Conservation (phyloP, 257 asterid genomes). For the Solanum clarkiae region DNA sequence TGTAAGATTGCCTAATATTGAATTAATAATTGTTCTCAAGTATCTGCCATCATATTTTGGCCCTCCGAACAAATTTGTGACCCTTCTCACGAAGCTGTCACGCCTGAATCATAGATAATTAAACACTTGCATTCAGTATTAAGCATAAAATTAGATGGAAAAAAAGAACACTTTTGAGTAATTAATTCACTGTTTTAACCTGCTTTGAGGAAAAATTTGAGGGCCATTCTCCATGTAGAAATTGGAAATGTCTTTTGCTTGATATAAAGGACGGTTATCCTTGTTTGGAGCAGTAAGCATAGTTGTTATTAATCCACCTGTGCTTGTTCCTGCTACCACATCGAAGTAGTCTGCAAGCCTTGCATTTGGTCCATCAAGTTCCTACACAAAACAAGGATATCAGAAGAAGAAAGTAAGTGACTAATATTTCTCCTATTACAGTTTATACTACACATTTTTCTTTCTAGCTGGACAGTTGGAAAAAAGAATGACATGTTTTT, state of each 20-base stretch:
- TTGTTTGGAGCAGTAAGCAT: constrained; percentile 60
- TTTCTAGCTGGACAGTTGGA: background rate
- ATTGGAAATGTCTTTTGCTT: constrained; percentile 39
- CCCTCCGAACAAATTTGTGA: constrained; percentile 40
- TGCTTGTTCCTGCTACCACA: constrained; percentile 68
- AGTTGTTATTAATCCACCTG: constrained; percentile 52
- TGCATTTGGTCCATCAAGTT: constrained; percentile 59
- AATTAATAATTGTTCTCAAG: constrained; percentile 13
- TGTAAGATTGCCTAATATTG: constrained; percentile 22
- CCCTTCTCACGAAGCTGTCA: constrained; percentile 2
- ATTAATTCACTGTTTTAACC: constrained; percentile 6
- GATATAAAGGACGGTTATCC: constrained; percentile 39
- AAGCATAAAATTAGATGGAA: background rate
- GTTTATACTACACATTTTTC: background rate
- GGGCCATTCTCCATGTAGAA: constrained; percentile 57
- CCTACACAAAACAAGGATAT: constrained; percentile 7
- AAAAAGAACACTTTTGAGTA: too few species aligned
- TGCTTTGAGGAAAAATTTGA: constrained; percentile 33
- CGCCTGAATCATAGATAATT: constrained; percentile 14
- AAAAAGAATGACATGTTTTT: too few species aligned
- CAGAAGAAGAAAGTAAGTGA: background rate
- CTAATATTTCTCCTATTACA: background rate
- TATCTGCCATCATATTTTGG: constrained; percentile 50
- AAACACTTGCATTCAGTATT: background rate
- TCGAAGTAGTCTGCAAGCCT: constrained; percentile 75